phyloP scores from a whole-genome alignment of 2,329 filamentous ascomycete species.

The Pleoardoris graminearum region DNA sequence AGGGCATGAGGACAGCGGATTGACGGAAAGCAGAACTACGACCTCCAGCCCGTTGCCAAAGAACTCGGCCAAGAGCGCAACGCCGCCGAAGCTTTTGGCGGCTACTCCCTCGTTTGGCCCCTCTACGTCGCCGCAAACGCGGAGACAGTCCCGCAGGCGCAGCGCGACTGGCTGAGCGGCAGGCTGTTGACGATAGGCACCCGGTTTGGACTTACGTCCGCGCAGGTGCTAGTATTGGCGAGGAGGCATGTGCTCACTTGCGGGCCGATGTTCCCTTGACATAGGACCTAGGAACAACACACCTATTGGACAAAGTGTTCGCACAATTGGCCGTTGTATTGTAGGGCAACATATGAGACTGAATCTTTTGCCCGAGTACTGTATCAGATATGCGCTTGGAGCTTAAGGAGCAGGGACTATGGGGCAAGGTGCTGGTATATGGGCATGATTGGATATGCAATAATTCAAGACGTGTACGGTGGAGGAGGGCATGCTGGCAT shows the following conservation, averaged over 20 bases:
- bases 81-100: constrained; percentile 46
- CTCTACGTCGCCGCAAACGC: constrained; percentile 46
- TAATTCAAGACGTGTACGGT: too few species aligned
- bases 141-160: constrained; percentile 40
- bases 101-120: constrained; percentile 48
- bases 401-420: too few species aligned
- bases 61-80: constrained; percentile 40
- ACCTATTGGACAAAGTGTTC: too few species aligned
- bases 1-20: too few species aligned
- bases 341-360: too few species aligned
- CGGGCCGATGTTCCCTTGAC: constrained; percentile 41
- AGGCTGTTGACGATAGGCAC: constrained; percentile 43
- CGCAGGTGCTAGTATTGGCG: constrained; percentile 42
- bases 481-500: constrained; percentile 3
- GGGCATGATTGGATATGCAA: too few species aligned
- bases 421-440: too few species aligned
- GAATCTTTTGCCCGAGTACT: too few species aligned
- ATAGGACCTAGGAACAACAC: too few species aligned
- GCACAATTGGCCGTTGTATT: too few species aligned
- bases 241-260: constrained; percentile 42
- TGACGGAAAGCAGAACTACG: constrained; percentile 24
- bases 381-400: too few species aligned
- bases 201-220: constrained; percentile 42
- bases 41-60: constrained; percentile 41
- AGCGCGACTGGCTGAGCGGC: constrained; percentile 44